phyloP scores from a whole-genome alignment of 148 eudicot species.

The Dysphania ambrosioides region DNA sequence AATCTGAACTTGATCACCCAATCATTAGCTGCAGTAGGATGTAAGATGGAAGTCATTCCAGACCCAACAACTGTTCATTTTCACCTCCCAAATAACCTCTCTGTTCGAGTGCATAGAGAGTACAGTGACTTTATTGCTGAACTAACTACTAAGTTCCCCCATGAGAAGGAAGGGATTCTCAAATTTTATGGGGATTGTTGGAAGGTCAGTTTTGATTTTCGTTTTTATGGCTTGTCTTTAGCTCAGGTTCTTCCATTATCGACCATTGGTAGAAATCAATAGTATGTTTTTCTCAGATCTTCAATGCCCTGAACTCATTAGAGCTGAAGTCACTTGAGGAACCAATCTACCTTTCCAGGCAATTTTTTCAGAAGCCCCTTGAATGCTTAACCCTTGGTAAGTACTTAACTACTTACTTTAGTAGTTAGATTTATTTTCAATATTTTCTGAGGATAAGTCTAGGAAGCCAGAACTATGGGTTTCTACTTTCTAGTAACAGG shows the following conservation, averaged over 20 bases:
- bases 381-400: slow-evolving; percentile 98
- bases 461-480: background rate
- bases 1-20: slow-evolving; percentile 91
- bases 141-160: slow-evolving; percentile 76
- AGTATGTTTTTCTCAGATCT: slow-evolving; percentile 49
- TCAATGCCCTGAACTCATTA: slow-evolving; percentile 89
- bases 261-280: slow-evolving; percentile 18
- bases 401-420: slow-evolving; percentile 33
- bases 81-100: slow-evolving; percentile 80
- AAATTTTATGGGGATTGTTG: slow-evolving; percentile 83
- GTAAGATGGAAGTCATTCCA: slow-evolving; percentile 82
- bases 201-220: slow-evolving; percentile 66
- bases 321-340: slow-evolving; percentile 97
- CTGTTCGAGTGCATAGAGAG: slow-evolving; percentile 84
- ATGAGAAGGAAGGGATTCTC: slow-evolving; percentile 84
- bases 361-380: slow-evolving; percentile 86
- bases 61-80: slow-evolving; percentile 98
- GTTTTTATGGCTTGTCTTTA: slow-evolving; percentile 30
- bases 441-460: background rate
- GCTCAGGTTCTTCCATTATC: slow-evolving; percentile 17
- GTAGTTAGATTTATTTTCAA: background rate
- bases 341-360: slow-evolving; percentile 92
- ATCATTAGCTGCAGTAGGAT: slow-evolving; percentile 89
- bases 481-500: background rate
- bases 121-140: slow-evolving; percentile 66